phyloP scores from a whole-genome alignment of 108 stramenopile genomes.

The Cyclotella cryptica region DNA sequence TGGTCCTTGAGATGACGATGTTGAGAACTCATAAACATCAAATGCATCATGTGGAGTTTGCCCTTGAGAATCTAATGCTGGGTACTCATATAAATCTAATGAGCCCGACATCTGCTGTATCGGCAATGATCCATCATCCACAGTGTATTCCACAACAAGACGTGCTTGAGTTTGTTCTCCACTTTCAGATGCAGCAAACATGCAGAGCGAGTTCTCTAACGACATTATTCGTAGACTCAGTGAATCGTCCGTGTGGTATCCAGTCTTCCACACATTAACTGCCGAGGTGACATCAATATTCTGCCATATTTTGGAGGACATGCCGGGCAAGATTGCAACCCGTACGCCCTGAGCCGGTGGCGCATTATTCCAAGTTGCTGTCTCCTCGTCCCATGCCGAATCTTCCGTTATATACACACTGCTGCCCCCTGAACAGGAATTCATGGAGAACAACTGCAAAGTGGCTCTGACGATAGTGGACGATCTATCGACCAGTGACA shows the following conservation, averaged over 20 bases:
- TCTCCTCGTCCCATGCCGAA: background rate
- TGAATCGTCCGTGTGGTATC: background rate
- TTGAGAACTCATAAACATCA: no score
- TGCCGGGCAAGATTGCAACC: background rate
- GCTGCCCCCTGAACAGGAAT: background rate
- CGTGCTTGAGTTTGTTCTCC: background rate
- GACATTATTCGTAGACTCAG: background rate
- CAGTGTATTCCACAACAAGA: background rate
- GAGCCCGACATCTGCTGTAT: background rate
- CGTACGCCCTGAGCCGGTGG: slow-evolving; percentile 1
- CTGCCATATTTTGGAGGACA: background rate
- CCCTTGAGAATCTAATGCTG: no score
- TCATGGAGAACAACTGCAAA: background rate
- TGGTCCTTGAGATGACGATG: background rate
- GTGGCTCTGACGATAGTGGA: background rate
- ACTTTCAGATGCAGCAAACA: slow-evolving; percentile 8
- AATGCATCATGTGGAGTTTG: no score
- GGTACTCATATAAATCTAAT: no score
- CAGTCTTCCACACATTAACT: background rate
- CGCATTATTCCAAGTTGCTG: background rate
- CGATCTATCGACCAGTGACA: background rate
- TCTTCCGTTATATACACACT: background rate
- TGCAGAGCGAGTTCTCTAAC: background rate
- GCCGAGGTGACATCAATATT: background rate
- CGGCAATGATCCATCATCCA: background rate